A percentile compares a stretch with the other conserved stretches of the same genome.
Conservation (phyloP, 208 protist genomes). For the Trichomonas tenax region DNA sequence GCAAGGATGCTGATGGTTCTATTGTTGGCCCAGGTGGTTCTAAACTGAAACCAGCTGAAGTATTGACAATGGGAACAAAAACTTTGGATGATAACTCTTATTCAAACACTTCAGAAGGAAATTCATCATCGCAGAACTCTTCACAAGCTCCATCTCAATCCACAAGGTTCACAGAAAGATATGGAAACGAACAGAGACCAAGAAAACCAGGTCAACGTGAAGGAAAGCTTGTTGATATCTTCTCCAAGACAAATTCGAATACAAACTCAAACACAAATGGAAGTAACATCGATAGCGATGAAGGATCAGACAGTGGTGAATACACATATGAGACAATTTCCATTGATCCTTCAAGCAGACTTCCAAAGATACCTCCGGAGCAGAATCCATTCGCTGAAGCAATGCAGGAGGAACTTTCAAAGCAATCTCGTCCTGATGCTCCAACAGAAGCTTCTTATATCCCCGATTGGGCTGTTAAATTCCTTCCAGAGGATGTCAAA, state of each 20-base stretch:
- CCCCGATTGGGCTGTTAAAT: neutral
- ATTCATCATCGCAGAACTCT: neutral
- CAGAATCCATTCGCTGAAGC: neutral
- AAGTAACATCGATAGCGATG: neutral
- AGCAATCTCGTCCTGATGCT: neutral
- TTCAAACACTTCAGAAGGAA: neutral
- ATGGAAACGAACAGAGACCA: neutral
- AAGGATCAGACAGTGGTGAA: neutral
- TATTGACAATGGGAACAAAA: neutral
- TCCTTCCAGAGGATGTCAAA: neutral
- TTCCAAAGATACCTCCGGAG: neutral
- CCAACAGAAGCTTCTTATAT: neutral
- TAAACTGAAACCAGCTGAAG: neutral
- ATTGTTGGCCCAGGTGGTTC: neutral
- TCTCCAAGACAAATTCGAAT: neutral
- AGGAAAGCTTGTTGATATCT: neutral
- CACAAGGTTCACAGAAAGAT: neutral
- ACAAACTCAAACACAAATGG: neutral
- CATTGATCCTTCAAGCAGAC: neutral
- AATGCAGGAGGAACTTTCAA: neutral
- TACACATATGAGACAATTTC: neutral
- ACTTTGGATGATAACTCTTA: neutral
- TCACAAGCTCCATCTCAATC: too few relatives aligned
- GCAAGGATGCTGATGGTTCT: neutral
- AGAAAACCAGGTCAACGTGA: neutral